Percentiles rank a stretch among this genome's conserved stretches.
Evolutionary conservation across 2,329 filamentous ascomycete species (phyloP).

Genomic region (Cladophialophora bantiana): DNA sequence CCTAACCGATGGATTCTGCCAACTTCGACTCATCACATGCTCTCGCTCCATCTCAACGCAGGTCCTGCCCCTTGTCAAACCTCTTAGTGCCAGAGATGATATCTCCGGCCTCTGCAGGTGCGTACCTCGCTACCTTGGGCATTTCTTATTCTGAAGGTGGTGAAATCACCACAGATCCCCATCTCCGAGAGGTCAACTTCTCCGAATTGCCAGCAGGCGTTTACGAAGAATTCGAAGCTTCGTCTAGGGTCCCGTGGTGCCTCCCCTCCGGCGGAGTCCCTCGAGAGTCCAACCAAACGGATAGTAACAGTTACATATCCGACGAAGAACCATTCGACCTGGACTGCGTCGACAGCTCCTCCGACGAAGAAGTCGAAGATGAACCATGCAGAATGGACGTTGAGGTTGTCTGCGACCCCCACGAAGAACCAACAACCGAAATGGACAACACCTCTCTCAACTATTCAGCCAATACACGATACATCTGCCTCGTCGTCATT

Average conservation of each 20-base stretch:
- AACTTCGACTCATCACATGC: neutral
- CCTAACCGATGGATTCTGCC: neutral
- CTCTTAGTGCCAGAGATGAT: neutral
- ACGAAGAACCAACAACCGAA: neutral
- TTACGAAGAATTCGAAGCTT: neutral
- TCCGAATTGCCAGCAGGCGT: neutral
- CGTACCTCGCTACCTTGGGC: neutral
- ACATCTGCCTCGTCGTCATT: neutral
- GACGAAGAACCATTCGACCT: neutral
- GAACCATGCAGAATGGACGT: neutral
- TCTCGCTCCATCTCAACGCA: neutral
- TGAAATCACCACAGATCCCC: neutral
- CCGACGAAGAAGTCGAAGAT: neutral
- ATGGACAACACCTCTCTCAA: neutral
- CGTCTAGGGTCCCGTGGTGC: too few relatives aligned
- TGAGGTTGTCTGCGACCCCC: neutral
- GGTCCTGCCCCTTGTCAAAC: neutral
- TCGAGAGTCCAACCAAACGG: neutral
- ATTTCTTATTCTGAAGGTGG: neutral
- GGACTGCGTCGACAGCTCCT: neutral
- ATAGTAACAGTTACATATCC: neutral
- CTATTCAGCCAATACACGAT: neutral
- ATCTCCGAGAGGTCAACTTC: neutral
- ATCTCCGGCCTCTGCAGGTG: neutral
- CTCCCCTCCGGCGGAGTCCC: too few relatives aligned